Percentiles rank a stretch among this genome's conserved stretches.
Conservation (phyloP, 164 flowering plant genomes). For the Umbellularia californica region DNA sequence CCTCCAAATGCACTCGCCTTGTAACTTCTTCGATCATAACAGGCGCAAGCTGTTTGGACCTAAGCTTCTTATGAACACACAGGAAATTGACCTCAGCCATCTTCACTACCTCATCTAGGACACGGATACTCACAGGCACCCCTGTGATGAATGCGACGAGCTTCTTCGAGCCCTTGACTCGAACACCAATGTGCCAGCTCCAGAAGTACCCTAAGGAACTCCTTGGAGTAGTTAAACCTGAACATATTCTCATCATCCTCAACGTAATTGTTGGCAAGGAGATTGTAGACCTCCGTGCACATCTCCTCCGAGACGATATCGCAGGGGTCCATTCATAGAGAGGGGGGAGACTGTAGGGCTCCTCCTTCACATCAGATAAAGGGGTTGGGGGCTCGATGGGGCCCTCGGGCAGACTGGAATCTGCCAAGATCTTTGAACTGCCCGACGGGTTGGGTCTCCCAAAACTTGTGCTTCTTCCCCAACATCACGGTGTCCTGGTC, state of each 20-base stretch:
- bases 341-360: constrained; percentile 43
- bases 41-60: constrained; percentile 48
- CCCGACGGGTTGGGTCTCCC: constrained; percentile 60
- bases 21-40: constrained; percentile 57
- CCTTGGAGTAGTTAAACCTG: constrained; percentile 52
- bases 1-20: constrained; percentile 50
- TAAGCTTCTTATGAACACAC: constrained; percentile 53
- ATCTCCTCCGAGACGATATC: constrained; percentile 40
- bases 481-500: constrained; percentile 42
- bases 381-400: constrained; percentile 46
- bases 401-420: constrained; percentile 43
- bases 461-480: constrained; percentile 41
- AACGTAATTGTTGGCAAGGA: constrained; percentile 42
- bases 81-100: constrained; percentile 57
- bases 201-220: constrained; percentile 43
- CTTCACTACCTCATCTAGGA: constrained; percentile 27
- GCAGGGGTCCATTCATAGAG: constrained; percentile 44
- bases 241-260: constrained; percentile 64
- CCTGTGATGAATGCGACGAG: constrained; percentile 56
- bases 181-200: constrained; percentile 61
- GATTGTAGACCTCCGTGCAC: constrained; percentile 41
- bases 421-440: constrained; percentile 47
- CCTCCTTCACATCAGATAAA: constrained; percentile 44
- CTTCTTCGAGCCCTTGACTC: constrained; percentile 40
- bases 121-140: constrained; percentile 44